Conservation (phyloP, 2,329 filamentous ascomycete species). For the Claviceps cyperi region DNA sequence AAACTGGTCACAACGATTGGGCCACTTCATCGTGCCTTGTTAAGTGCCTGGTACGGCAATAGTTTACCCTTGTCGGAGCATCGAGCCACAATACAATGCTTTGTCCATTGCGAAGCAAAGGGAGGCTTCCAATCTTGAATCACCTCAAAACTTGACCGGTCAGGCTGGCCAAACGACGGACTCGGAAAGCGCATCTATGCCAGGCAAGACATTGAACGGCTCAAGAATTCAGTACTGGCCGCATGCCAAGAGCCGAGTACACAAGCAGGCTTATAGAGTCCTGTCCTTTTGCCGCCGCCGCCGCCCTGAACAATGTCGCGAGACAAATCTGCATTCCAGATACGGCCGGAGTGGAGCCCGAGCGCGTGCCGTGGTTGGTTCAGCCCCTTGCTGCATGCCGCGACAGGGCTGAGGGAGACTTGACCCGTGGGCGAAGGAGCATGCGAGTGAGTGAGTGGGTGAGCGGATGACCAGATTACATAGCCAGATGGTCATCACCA, state of each 20-base stretch:
- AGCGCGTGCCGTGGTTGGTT: conserved; percentile 1
- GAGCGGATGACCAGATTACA: no score
- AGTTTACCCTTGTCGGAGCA: no score
- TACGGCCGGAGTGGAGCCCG: background rate
- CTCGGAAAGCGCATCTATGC: background rate
- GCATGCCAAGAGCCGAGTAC: no score
- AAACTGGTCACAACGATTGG: background rate
- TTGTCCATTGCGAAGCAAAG: background rate
- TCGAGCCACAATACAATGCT: background rate
- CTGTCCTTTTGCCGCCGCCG: background rate
- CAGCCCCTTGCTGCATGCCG: conserved; percentile 7
- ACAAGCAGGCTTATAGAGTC: no score
- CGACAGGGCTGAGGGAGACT: conserved; percentile 3
- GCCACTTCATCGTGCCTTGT: background rate
- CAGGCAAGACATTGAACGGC: background rate
- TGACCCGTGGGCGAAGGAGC: no score
- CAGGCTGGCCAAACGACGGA: background rate
- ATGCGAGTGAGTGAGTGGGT: no score
- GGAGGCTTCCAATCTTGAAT: background rate
- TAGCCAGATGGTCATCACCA: no score
- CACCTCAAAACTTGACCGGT: background rate
- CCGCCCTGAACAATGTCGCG: conserved; percentile 2
- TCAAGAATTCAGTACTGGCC: background rate
- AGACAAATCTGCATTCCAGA: conserved; percentile 7
- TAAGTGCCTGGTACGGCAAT: no score